These are phyloP conservation scores for Pezicula carpinea DNA, from an alignment of 2,329 filamentous ascomycete genomes.

Conservation along the genomic window DNA sequence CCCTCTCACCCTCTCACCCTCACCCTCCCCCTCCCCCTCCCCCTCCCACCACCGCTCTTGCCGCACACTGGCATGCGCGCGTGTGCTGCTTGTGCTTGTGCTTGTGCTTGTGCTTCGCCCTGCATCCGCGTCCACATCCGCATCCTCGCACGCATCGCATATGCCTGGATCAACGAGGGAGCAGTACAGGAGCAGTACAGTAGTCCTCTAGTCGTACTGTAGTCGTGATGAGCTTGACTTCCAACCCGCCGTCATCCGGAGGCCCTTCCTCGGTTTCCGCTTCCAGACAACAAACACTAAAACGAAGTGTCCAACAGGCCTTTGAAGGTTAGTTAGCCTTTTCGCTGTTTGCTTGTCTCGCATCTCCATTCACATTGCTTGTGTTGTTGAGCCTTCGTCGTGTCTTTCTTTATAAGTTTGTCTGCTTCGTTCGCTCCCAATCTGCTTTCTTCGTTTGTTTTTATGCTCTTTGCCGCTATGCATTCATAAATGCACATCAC, in stretches of 20 bases:
- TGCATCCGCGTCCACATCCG: too few species aligned
- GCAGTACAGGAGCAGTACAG: too few species aligned
- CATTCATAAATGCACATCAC: conserved; percentile 3
- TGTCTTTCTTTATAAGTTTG: conserved; percentile 3
- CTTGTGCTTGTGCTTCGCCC: too few species aligned
- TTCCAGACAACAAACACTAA: conserved; percentile 42
- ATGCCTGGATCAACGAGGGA: too few species aligned
- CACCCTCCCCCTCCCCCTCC: too few species aligned
- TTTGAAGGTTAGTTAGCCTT: conserved; percentile 47
- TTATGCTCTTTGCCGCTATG: conserved; percentile 3
- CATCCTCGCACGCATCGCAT: too few species aligned
- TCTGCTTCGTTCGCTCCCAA: conserved; percentile 11
- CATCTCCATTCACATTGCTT: conserved; percentile 7
- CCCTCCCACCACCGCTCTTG: too few species aligned
- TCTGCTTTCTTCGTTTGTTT: conserved; percentile 2
- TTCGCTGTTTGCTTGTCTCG: conserved; percentile 3
- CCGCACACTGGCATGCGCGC: too few species aligned
- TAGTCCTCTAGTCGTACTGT: too few species aligned
- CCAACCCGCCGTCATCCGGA: conserved; percentile 29
- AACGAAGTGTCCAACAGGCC: conserved; percentile 54
- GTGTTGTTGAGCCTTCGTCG: conserved; percentile 11
- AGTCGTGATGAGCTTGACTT: conserved; percentile 16
- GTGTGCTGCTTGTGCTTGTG: too few species aligned
- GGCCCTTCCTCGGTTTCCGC: conserved; percentile 25
- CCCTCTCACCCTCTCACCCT: too few species aligned